These are phyloP conservation scores for Alternaria sp. DNA, from an alignment of 2,329 filamentous ascomycete species.

Conservation along the genomic window DNA sequence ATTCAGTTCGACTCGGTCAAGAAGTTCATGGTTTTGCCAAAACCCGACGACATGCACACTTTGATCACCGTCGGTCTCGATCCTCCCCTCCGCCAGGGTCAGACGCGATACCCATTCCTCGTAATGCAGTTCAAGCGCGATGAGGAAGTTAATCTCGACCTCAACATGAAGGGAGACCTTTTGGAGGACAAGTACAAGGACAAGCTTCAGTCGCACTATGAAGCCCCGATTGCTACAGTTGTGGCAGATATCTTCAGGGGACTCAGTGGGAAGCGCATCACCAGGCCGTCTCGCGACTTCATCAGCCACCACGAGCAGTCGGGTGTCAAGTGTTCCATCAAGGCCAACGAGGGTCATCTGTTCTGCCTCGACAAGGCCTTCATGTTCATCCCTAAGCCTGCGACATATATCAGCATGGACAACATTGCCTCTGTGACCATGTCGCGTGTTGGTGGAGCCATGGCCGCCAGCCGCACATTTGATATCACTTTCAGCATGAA, in stretches of 20 bases:
- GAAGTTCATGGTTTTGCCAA: conserved; percentile 98
- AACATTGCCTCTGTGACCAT: conserved; percentile 91
- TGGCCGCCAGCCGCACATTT: conserved; percentile 93
- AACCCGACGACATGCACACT: conserved; percentile 96
- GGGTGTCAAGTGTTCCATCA: conserved; percentile 99
- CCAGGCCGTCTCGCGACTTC: conserved; percentile 93
- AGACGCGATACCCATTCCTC: conserved; percentile 96
- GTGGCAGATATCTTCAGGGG: conserved; percentile 96
- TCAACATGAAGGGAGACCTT: conserved; percentile 93
- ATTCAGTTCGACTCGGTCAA: conserved; percentile 98
- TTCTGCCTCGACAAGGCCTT: conserved; percentile 98
- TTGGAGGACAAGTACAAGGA: conserved; percentile 87
- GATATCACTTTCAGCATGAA: conserved; percentile 95
- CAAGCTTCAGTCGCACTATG: conserved; percentile 87
- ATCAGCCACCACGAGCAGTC: conserved; percentile 89
- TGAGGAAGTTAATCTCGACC: conserved; percentile 93
- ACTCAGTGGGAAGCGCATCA: conserved; percentile 92
- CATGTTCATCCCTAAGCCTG: conserved; percentile 98
- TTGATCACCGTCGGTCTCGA: conserved; percentile 95
- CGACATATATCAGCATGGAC: conserved; percentile 95
- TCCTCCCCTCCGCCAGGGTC: conserved; percentile 92
- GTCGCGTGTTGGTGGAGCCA: conserved; percentile 90
- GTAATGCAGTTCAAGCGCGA: conserved; percentile 99
- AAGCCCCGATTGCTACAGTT: conserved; percentile 85
- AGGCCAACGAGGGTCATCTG: conserved; percentile 95